A percentile compares a stretch with the other conserved stretches of the same genome.
phyloP scores from a whole-genome alignment of 169 alveolate species.

The Cryptosporidium ubiquitum region DNA sequence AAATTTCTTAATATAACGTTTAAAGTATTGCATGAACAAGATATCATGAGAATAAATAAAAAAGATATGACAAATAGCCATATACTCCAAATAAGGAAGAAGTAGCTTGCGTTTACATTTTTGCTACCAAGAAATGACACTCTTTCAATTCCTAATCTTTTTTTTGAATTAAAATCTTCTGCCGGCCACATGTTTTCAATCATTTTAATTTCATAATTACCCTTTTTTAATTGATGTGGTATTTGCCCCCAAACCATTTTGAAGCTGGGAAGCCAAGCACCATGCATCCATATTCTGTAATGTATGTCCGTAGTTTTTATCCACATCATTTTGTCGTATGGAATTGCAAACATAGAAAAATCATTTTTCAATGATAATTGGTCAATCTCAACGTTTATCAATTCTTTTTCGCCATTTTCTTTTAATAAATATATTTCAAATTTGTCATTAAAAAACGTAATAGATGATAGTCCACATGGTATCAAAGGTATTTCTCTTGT shows the following conservation, averaged over 20 bases:
- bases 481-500: constrained; percentile 1
- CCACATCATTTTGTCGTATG: constrained; percentile 64
- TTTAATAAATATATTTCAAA: constrained; percentile 22
- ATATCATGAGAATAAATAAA: constrained; percentile 2
- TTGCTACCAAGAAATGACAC: constrained; percentile 67
- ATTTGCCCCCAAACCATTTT: constrained; percentile 74
- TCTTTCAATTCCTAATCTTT: constrained; percentile 50
- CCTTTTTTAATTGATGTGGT: background rate
- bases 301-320: constrained; percentile 65
- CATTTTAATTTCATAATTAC: constrained; percentile 47
- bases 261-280: constrained; percentile 73
- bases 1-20: background rate
- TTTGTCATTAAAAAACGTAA: constrained; percentile 58
- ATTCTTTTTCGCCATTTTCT: constrained; percentile 8
- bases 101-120: constrained; percentile 38
- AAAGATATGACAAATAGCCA: constrained; percentile 18
- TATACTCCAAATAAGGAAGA: constrained; percentile 39
- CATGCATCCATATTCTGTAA: constrained; percentile 74
- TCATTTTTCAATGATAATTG: constrained; percentile 33
- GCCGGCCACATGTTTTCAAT: constrained; percentile 67
- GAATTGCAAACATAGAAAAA: constrained; percentile 62
- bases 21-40: background rate
- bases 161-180: constrained; percentile 52
- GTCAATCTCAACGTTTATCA: background rate
- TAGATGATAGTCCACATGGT: constrained; percentile 66